A percentile compares a stretch with the other conserved stretches of the same genome.
These are phyloP conservation scores for Periconia digitata DNA, from an alignment of 2,329 filamentous ascomycete genomes.

Conservation along the genomic window DNA sequence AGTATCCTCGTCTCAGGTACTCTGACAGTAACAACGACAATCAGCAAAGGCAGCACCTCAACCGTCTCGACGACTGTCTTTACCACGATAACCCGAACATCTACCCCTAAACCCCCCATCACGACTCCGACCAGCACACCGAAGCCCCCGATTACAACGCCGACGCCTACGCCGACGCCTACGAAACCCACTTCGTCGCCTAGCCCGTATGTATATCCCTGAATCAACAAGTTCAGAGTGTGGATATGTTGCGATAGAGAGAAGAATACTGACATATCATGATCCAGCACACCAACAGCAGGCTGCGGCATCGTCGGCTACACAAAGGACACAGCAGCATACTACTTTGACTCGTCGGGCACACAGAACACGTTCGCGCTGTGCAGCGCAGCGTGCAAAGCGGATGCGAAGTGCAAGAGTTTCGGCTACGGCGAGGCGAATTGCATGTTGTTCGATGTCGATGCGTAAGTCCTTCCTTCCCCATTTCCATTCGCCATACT, in stretches of 20 bases:
- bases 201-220: slow-evolving; percentile 22
- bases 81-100: slow-evolving; percentile 15
- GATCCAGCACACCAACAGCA: slow-evolving; percentile 19
- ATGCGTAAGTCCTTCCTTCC: slow-evolving; percentile 22
- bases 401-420: slow-evolving; percentile 32
- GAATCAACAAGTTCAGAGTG: background rate
- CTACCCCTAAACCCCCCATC: slow-evolving; percentile 3
- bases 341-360: slow-evolving; percentile 37
- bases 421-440: slow-evolving; percentile 38
- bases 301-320: slow-evolving; percentile 35
- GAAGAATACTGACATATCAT: slow-evolving; percentile 6
- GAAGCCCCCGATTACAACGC: slow-evolving; percentile 12
- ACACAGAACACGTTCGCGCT: slow-evolving; percentile 35
- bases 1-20: slow-evolving; percentile 30
- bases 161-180: slow-evolving; percentile 12
- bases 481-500: background rate
- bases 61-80: slow-evolving; percentile 24
- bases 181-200: slow-evolving; percentile 15
- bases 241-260: no score
- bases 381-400: slow-evolving; percentile 34
- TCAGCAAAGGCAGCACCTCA: slow-evolving; percentile 19
- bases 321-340: slow-evolving; percentile 31
- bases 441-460: slow-evolving; percentile 36
- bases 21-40: slow-evolving; percentile 25
- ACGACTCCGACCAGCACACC: slow-evolving; percentile 8